Evolutionary conservation across 2,329 filamentous ascomycete species (phyloP).

Genomic region (Endoconidiophora polonica): DNA sequence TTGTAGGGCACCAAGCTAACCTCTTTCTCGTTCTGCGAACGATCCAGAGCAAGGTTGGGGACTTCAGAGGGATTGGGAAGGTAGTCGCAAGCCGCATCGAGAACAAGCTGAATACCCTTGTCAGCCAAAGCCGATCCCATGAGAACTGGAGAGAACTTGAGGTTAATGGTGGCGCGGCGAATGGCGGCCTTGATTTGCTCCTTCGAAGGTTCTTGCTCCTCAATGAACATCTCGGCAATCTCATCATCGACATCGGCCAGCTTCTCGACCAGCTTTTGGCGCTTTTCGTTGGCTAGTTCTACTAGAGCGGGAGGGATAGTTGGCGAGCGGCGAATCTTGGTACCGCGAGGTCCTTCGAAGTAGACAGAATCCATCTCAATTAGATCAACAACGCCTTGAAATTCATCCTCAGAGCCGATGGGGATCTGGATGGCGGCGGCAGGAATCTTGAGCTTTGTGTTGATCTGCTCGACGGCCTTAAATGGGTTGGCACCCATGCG

Average conservation of each 20-base stretch:
- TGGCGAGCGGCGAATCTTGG: slow-evolving; percentile 57
- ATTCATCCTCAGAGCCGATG: slow-evolving; percentile 81
- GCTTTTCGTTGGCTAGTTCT: slow-evolving; percentile 64
- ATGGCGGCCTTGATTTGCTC: slow-evolving; percentile 86
- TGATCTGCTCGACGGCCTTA: slow-evolving; percentile 96
- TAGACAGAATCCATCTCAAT: slow-evolving; percentile 87
- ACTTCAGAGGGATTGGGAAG: slow-evolving; percentile 84
- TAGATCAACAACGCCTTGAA: slow-evolving; percentile 82
- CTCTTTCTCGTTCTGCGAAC: slow-evolving; percentile 56
- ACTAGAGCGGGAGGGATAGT: slow-evolving; percentile 69
- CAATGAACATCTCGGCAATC: slow-evolving; percentile 87
- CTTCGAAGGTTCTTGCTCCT: slow-evolving; percentile 63
- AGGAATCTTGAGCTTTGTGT: slow-evolving; percentile 81
- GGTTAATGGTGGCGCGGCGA: slow-evolving; percentile 68
- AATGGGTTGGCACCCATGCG: slow-evolving; percentile 96
- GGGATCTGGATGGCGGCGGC: slow-evolving; percentile 90
- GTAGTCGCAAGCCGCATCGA: slow-evolving; percentile 92
- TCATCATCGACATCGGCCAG: slow-evolving; percentile 95
- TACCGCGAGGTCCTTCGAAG: slow-evolving; percentile 71
- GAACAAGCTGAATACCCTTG: slow-evolving; percentile 89
- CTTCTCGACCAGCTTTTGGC: slow-evolving; percentile 77
- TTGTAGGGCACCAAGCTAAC: slow-evolving; percentile 89
- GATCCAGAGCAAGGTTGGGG: slow-evolving; percentile 76
- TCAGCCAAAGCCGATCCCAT: slow-evolving; percentile 94
- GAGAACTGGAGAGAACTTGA: slow-evolving; percentile 86